Percentiles rank a stretch among this genome's conserved stretches.
Conservation (phyloP, 129 eudicot genomes). For the Tagetes erecta region DNA sequence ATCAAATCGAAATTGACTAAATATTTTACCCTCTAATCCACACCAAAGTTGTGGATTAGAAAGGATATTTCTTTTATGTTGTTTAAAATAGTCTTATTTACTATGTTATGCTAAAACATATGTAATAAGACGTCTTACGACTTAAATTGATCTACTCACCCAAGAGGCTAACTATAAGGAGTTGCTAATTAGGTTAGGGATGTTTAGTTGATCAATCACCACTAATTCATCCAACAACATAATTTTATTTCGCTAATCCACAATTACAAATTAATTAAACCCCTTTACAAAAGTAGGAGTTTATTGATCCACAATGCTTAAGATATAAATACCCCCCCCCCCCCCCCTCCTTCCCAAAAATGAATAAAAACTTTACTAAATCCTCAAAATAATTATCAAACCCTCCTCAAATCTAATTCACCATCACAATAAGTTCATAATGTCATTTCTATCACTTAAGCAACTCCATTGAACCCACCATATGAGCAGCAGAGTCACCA, state of each 20-base stretch:
- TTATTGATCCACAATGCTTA: constrained; percentile 17
- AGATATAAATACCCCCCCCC: too few relatives aligned
- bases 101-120: too few relatives aligned
- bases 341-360: too few relatives aligned
- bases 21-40: too few relatives aligned
- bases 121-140: too few relatives aligned
- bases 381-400: not conserved
- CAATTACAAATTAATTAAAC: constrained; percentile 39
- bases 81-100: too few relatives aligned
- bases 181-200: not conserved
- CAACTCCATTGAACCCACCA: constrained; percentile 51
- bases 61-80: too few relatives aligned
- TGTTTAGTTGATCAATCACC: not conserved
- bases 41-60: too few relatives aligned
- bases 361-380: not conserved
- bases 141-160: too few relatives aligned
- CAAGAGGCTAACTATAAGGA: not conserved
- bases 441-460: constrained; percentile 40
- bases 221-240: not conserved
- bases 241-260: constrained; percentile 32
- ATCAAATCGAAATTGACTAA: too few relatives aligned
- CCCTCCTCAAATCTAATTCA: constrained; percentile 9
- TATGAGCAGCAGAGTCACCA: constrained; percentile 37
- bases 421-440: constrained; percentile 11
- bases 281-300: constrained; percentile 34